A percentile compares a stretch with the other conserved stretches of the same genome.
These are phyloP conservation scores for Blepharisma undulans DNA, from an alignment of 169 alveolate species.

Conservation along the genomic window DNA sequence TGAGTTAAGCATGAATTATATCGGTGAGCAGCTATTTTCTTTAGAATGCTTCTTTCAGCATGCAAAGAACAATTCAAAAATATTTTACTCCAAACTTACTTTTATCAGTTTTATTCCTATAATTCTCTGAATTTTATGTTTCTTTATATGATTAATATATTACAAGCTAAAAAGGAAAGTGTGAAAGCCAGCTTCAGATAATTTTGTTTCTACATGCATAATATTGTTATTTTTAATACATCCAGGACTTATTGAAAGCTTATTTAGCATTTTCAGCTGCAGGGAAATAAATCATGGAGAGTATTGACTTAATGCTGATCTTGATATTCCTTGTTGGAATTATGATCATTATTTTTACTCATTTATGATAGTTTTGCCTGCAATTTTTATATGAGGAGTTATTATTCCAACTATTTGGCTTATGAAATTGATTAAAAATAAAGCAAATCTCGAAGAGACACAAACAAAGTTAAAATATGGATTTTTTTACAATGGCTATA, in stretches of 20 bases:
- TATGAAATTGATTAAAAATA: background rate
- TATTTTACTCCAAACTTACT: too few relatives aligned
- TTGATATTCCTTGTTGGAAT: constrained; percentile 27
- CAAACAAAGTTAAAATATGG: constrained; percentile 55
- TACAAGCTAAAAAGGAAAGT: too few relatives aligned
- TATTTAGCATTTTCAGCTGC: constrained; percentile 45
- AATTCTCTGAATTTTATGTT: too few relatives aligned
- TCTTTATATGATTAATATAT: too few relatives aligned
- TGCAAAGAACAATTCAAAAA: background rate
- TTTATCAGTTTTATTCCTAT: too few relatives aligned
- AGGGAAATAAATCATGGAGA: constrained; percentile 42
- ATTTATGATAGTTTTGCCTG: constrained; percentile 46
- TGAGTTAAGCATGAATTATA: constrained; percentile 19
- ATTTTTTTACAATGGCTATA: constrained; percentile 61
- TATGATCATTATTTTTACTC: constrained; percentile 27
- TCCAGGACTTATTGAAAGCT: constrained; percentile 43
- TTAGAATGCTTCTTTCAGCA: constrained; percentile 43
- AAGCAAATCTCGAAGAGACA: too few relatives aligned
- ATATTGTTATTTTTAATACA: constrained; percentile 56
- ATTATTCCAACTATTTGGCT: constrained; percentile 44
- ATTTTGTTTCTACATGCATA: background rate
- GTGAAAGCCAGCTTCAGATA: too few relatives aligned
- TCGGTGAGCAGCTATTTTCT: constrained; percentile 42
- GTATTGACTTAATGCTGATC: constrained; percentile 12
- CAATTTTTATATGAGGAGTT: constrained; percentile 47